Base-by-base conservation (phyloP, 2,329 filamentous ascomycete species). In the Tolypocladium tropicale region DNA sequence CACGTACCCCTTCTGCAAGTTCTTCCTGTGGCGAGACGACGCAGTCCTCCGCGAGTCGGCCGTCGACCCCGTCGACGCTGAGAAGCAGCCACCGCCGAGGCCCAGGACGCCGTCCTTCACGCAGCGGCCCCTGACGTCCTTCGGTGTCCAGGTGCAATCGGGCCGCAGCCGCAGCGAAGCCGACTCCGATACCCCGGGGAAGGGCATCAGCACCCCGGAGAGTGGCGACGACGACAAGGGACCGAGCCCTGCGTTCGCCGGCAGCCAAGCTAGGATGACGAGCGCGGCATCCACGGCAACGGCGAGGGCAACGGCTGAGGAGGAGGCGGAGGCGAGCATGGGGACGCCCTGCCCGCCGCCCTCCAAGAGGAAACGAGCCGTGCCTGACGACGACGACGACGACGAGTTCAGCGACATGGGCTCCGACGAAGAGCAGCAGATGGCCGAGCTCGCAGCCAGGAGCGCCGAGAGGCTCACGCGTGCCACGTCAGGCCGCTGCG, bases 1-100 rank as follows among this genome's bases (percentile, higher is more conserved):
- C 7, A 56, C 61, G n/a, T 62, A 63, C 9, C 64, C 66, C 7
- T 65, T 67, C 51, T 79, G 77, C 63, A 55, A 62, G 7, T 76
- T 79, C 61, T 79, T 77, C 57, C 61, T 78, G 25, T 79, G 72
- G 71, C 67, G 69, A n/a, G 70, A 77, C 9, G 65, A 68, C 1
- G 74, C 75, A 11, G 58, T 62, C 36, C 54, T 58, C 23, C 66
- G 68, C 5, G 67, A 74, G 60, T 52, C 58, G 10, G 61, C 41
- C 12, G 51, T 28, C 3, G 52, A 52, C 32, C 57, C 60, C 28
- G 52, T 6, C 16, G 53, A 28, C 23, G 14, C 50, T 32, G 25
- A 53, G 34, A 33, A 32, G 21, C 21, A 28, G 14, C 53, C 10
- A n/a, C 54, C 59, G 16, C 55, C 63, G 11, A 60, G 49, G 34